Percentiles rank a stretch among this genome's conserved stretches.
Conservation (phyloP, 139 green algal species). For the Tetradesmus lagerheimii region DNA sequence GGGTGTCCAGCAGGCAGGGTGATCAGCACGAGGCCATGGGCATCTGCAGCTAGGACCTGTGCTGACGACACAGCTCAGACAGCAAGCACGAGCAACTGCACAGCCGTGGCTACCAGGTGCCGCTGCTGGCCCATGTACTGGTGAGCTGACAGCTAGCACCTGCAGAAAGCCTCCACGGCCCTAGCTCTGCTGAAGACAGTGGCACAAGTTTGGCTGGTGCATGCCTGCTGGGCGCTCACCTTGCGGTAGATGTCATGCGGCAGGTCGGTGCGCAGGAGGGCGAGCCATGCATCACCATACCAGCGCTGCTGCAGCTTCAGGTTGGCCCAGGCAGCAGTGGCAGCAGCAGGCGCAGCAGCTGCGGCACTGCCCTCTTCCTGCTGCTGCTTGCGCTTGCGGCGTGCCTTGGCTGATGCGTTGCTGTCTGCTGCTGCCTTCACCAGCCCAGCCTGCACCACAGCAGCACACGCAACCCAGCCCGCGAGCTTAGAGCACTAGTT, state of each 20-base stretch:
- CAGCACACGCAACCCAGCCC: not conserved
- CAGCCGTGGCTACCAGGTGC: too few species aligned
- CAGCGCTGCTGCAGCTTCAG: conserved; percentile 55
- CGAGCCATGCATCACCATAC: conserved; percentile 86
- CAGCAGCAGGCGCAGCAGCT: not conserved
- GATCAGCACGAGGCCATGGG: not conserved
- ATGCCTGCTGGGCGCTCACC: conserved; percentile 39
- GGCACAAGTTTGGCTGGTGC: not conserved
- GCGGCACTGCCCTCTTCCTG: not conserved
- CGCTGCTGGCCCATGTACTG: too few species aligned
- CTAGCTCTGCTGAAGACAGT: not conserved
- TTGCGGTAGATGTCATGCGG: conserved; percentile 79
- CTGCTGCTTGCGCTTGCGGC: conserved; percentile 73
- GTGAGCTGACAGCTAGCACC: too few species aligned
- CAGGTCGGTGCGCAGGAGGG: conserved; percentile 81
- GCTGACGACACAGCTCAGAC: not conserved
- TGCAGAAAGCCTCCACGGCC: too few species aligned
- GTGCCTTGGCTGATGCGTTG: conserved; percentile 62
- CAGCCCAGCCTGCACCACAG: conserved; percentile 52
- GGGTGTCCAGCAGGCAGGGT: not conserved
- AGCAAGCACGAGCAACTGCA: too few species aligned
- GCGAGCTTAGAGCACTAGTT: too few species aligned
- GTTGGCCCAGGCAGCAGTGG: conserved; percentile 67
- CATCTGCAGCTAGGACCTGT: not conserved
- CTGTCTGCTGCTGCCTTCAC: conserved; percentile 54